Percentiles rank a stretch among this genome's conserved stretches.
phyloP scores from a whole-genome alignment of 2,329 filamentous ascomycete genomes.

The Penicillium sp. region DNA sequence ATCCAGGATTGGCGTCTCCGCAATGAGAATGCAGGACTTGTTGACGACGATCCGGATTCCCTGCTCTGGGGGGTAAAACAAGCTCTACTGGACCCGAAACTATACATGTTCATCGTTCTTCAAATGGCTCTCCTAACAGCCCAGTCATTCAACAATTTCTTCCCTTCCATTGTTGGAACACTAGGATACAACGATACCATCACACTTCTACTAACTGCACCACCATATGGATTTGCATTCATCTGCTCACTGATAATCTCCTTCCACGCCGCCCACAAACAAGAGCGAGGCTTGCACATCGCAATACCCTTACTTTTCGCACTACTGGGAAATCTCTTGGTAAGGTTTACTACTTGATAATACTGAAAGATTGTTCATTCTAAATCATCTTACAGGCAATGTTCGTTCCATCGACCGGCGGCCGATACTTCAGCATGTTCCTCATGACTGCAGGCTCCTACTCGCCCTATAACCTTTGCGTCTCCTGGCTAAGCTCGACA shows the following conservation, averaged over 20 bases:
- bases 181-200: constrained; percentile 21
- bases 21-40: constrained; percentile 30
- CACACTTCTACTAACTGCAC: constrained; percentile 26
- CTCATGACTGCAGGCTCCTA: constrained; percentile 20
- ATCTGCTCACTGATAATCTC: constrained; percentile 21
- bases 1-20: constrained; percentile 26
- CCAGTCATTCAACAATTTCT: constrained; percentile 43
- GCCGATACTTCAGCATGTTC: constrained; percentile 20
- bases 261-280: constrained; percentile 26
- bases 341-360: background rate
- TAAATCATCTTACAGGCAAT: constrained; percentile 10
- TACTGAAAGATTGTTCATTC: background rate
- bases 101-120: constrained; percentile 30
- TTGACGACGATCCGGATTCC: constrained; percentile 28
- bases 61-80: constrained; percentile 19
- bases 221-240: constrained; percentile 21
- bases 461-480: constrained; percentile 20
- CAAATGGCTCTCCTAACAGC: constrained; percentile 31
- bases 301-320: constrained; percentile 24
- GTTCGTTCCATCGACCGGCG: constrained; percentile 17
- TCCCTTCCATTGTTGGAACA: constrained; percentile 28
- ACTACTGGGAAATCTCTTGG: constrained; percentile 16
- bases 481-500: constrained; percentile 24
- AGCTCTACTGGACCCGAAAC: constrained; percentile 24
- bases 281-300: constrained; percentile 28